Evolutionary conservation across 2,329 filamentous ascomycete species (phyloP), one percentile per base, ranked within the genome.

Genomic region (Thelonectria rubi): DNA sequence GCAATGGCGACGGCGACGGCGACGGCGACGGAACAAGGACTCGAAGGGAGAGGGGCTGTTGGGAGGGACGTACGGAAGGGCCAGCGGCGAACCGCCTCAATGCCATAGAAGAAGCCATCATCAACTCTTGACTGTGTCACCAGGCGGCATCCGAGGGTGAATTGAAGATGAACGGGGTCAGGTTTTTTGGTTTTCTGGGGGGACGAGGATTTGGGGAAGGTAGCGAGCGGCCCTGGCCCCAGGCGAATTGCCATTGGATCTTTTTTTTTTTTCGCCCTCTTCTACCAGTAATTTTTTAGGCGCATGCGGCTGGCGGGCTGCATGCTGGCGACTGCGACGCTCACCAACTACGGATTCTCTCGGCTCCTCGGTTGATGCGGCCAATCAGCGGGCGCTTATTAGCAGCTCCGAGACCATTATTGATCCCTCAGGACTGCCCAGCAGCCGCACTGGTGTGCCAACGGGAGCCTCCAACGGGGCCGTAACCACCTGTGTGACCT

Each of bases 41-140:
- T 26, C 50, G 53, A 55, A 40, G 55, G 52, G 46, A 48, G 30
- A 40, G 6, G 37, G 17, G 37, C 2, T 40, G 5, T 15, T 50
- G 47, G 50, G 47, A 84, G 47, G 50, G 47, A 84, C 86, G 75
- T 75, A 88, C 86, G 72, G 84, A 77, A 79, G 85, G 80, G 76
- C 80, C 80, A 73, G 81, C 75, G 75, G 83, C 80, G 74, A 88
- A 78, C 77, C 84, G 85, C 78, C 86, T 85, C 83, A 88, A 80
- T 75, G 85, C 85, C 81, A 88, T 86, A 79, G 85, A 85, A 76
- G 86, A 86, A 78, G 87, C 85, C 81, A 85, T 88, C 72, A 64
- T 79, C 71, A 73, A 69, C 69, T 66, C 65, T 61, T 68, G 58
- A 65, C 66, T 64, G 63, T 68, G 67, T 72, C 66, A 69, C 69